These are phyloP conservation scores for Zymoseptoria ardabiliae DNA, from an alignment of 2,329 filamentous ascomycete genomes.

Conservation along the genomic window DNA sequence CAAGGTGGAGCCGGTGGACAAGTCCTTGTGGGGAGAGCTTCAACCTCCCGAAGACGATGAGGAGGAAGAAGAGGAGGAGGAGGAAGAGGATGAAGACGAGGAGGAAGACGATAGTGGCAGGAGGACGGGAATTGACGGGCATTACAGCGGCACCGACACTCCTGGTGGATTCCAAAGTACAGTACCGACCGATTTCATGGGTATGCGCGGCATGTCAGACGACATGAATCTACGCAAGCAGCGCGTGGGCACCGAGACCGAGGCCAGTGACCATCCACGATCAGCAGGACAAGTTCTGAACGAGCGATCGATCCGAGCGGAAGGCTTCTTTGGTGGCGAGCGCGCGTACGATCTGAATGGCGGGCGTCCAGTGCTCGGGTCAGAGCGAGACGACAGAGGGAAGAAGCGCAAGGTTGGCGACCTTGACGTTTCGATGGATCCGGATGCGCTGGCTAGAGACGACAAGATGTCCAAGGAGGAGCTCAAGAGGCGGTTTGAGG, in stretches of 20 bases:
- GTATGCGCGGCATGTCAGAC: slow-evolving; percentile 68
- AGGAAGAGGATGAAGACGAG: slow-evolving; percentile 64
- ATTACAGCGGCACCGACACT: slow-evolving; percentile 62
- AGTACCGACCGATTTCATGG: slow-evolving; percentile 70
- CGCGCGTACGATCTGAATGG: slow-evolving; percentile 80
- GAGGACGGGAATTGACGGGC: slow-evolving; percentile 59
- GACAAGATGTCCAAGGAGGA: slow-evolving; percentile 82
- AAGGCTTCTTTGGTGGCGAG: slow-evolving; percentile 95
- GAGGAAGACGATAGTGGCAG: slow-evolving; percentile 56
- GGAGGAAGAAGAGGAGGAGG: slow-evolving; percentile 55
- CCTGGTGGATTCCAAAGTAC: slow-evolving; percentile 73
- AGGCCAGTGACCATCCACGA: slow-evolving; percentile 66
- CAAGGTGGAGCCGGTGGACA: slow-evolving; percentile 73
- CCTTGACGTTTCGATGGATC: slow-evolving; percentile 84
- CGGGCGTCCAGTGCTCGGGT: slow-evolving; percentile 65
- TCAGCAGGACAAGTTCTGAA: slow-evolving; percentile 84
- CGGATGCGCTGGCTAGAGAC: slow-evolving; percentile 66
- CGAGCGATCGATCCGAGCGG: slow-evolving; percentile 74
- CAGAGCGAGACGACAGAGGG: slow-evolving; percentile 68
- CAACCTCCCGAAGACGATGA: slow-evolving; percentile 58
- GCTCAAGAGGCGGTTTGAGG: slow-evolving; percentile 72
- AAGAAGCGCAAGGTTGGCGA: slow-evolving; percentile 89
- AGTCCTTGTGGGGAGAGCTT: slow-evolving; percentile 84
- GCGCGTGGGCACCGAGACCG: slow-evolving; percentile 77
- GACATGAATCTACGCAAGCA: slow-evolving; percentile 90